Conservation (phyloP, 73 alveolate genomes). For the Paramecium sonneborni region DNA sequence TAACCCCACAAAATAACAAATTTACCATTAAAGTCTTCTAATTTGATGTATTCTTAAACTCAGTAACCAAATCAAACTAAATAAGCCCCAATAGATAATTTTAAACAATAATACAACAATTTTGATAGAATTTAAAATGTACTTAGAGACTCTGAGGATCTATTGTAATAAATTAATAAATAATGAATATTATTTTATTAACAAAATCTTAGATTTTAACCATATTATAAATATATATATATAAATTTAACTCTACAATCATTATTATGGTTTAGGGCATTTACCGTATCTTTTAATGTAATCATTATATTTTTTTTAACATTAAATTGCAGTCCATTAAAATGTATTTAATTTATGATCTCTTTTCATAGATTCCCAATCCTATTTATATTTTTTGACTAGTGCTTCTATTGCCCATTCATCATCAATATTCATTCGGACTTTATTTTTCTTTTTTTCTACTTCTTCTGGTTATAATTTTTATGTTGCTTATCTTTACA, state of each 20-base stretch:
- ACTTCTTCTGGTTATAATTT: background rate
- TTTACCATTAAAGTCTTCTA: no score
- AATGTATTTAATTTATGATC: background rate
- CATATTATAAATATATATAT: no score
- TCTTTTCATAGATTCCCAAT: background rate
- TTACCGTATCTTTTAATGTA: background rate
- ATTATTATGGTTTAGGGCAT: background rate
- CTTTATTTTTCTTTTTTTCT: constrained; percentile 14
- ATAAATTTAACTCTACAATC: background rate
- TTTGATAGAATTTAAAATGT: no score
- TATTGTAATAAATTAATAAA: no score
- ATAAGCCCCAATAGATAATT: no score
- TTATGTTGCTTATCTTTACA: background rate
- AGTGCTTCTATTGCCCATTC: constrained; percentile 16
- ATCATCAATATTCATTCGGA: background rate
- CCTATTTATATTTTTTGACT: background rate
- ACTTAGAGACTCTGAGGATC: no score
- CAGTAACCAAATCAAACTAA: no score
- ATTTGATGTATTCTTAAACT: no score
- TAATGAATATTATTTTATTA: no score
- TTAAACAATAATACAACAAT: no score
- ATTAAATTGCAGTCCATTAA: background rate
- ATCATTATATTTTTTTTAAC: background rate
- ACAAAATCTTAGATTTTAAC: no score
- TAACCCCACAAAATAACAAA: no score